Conservation (phyloP, 805 yeast species). For the Ogataea thermomethanolica region DNA sequence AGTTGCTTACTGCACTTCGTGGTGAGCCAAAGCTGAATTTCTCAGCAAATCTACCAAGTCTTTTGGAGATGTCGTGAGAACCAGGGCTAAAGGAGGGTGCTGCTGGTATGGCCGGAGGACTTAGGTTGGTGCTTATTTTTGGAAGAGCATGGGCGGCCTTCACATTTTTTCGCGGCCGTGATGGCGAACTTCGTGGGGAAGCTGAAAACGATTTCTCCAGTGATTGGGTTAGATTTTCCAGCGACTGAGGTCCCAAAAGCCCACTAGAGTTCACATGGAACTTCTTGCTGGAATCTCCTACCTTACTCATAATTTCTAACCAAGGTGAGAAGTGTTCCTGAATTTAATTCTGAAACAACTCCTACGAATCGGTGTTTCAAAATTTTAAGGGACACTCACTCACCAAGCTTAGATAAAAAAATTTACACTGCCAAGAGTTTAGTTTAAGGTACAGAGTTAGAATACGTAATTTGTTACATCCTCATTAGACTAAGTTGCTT, state of each 20-base stretch:
- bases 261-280: constrained; percentile 17
- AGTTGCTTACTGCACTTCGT: constrained; percentile 6
- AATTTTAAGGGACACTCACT: background rate
- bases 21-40: constrained; percentile 19
- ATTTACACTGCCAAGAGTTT: constrained; percentile 2
- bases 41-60: constrained; percentile 23
- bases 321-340: constrained; percentile 1
- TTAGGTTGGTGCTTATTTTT: background rate
- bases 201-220: constrained; percentile 18
- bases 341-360: constrained; percentile 1
- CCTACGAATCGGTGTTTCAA: constrained; percentile 3
- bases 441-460: background rate
- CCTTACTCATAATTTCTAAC: constrained; percentile 10
- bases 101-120: background rate
- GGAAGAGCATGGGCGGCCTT: background rate
- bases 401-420: background rate
- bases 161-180: constrained; percentile 2
- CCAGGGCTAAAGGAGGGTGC: constrained; percentile 1
- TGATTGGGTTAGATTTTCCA: constrained; percentile 19
- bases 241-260: constrained; percentile 15
- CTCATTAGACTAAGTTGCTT: constrained; percentile 2
- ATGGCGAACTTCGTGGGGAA: constrained; percentile 13
- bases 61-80: constrained; percentile 12
- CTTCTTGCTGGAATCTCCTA: constrained; percentile 13
- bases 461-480: background rate